Conservation (phyloP, 1,284 basidiomycete genomes). For the Gymnopus androsaceus region DNA sequence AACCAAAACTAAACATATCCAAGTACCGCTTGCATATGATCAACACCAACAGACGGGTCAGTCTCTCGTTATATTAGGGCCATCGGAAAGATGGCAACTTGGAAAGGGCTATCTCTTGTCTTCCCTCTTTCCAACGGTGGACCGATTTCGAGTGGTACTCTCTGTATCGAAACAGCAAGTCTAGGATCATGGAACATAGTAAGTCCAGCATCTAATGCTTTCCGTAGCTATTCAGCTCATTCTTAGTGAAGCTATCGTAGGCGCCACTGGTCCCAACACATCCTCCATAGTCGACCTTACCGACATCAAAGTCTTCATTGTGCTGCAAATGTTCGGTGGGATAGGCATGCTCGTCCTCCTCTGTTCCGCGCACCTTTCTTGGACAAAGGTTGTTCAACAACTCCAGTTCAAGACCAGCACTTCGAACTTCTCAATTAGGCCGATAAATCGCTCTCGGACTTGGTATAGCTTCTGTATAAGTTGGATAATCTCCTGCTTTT, state of each 20-base stretch:
- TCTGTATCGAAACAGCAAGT: no score
- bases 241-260: neutral
- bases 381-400: neutral
- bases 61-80: no score
- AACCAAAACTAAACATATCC: no score
- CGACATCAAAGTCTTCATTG: constrained; percentile 2
- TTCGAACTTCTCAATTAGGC: neutral
- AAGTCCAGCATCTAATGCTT: neutral
- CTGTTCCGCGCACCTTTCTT: neutral
- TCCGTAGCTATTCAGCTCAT: neutral
- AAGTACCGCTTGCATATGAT: no score
- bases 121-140: no score
- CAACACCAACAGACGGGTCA: no score
- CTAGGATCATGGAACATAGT: no score
- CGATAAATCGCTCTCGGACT: neutral
- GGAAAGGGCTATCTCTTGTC: constrained; percentile 27
- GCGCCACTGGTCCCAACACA: neutral
- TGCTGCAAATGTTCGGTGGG: neutral
- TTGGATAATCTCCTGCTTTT: constrained; percentile 9
- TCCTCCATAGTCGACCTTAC: neutral
- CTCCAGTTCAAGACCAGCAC: no score
- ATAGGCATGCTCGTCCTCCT: constrained; percentile 6
- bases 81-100: no score
- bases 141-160: no score
- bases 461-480: constrained; percentile 15